Evolutionary conservation across 768 basidiomycete species (phyloP).

Genomic region (Tulasnella sp.): DNA sequence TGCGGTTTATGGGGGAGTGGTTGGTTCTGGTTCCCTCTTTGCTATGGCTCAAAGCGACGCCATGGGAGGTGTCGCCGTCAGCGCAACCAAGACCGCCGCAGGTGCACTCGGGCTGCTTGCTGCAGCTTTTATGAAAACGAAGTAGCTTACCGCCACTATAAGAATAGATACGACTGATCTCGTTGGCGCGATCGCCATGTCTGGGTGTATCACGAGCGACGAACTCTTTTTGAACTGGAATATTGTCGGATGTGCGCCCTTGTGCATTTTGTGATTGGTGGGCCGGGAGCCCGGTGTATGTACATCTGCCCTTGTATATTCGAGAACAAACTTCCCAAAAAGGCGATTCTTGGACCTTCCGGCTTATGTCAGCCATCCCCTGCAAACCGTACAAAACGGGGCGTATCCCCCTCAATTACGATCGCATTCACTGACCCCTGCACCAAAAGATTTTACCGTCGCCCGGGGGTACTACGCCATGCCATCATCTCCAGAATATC

Average conservation of each 20-base stretch:
- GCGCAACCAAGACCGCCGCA: not conserved
- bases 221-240: no score
- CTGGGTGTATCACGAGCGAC: not conserved
- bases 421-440: not conserved
- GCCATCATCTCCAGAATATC: not conserved
- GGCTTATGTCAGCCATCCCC: not conserved
- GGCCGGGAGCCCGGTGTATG: no score
- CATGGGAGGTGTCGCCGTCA: constrained; percentile 5
- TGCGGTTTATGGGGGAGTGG: not conserved
- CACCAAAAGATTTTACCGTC: not conserved
- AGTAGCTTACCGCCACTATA: no score
- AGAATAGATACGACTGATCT: not conserved
- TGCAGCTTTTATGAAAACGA: not conserved
- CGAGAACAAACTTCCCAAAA: not conserved
- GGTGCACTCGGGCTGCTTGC: not conserved
- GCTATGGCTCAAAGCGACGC: not conserved
- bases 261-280: no score
- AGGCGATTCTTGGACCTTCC: not conserved
- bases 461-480: not conserved
- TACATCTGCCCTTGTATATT: no score
- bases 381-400: not conserved
- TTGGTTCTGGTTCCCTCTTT: not conserved
- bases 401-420: not conserved
- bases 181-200: not conserved
- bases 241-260: no score